Conservation (phyloP, 768 basidiomycete species). For the Phaeotremella fagi region DNA sequence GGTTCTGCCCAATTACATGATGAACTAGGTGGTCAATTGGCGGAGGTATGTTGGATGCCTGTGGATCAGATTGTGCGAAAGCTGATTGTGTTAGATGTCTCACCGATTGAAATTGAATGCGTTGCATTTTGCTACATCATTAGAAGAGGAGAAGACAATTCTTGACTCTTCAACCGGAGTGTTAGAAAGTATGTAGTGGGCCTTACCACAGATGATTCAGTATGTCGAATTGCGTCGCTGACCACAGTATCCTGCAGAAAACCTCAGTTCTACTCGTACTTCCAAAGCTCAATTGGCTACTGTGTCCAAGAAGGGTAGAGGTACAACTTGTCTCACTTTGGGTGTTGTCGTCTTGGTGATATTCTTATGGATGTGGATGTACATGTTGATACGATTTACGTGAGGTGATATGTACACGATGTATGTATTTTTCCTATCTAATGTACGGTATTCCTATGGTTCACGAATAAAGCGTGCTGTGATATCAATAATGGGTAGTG, state of each 20-base stretch:
- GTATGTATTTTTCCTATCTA: too few species aligned
- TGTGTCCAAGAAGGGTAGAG: conserved; percentile 60
- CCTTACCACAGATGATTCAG: conserved; percentile 42
- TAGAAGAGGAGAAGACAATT: conserved; percentile 70
- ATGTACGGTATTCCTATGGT: too few species aligned
- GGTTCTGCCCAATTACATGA: conserved; percentile 42
- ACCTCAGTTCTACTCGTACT: conserved; percentile 35
- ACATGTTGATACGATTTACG: conserved; percentile 47
- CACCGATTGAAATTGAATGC: conserved; percentile 80
- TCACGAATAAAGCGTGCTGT: too few species aligned
- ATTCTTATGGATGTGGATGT: conserved; percentile 55
- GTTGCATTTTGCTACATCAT: conserved; percentile 64
- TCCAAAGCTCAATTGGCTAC: conserved; percentile 57
- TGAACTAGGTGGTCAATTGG: conserved; percentile 44
- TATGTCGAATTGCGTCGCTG: not conserved
- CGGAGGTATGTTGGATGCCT: conserved; percentile 32
- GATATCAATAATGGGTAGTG: too few species aligned
- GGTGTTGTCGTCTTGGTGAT: conserved; percentile 63
- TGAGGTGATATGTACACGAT: conserved; percentile 15
- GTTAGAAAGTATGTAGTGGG: conserved; percentile 68
- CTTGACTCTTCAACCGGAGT: conserved; percentile 65
- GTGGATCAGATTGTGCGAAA: not conserved
- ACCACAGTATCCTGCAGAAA: conserved; percentile 28
- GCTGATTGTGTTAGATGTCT: conserved; percentile 60
- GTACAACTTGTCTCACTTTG: conserved; percentile 69